These are phyloP conservation scores for Gastrolobium bilobum DNA, from an alignment of 306 rosid species.

Conservation along the genomic window DNA sequence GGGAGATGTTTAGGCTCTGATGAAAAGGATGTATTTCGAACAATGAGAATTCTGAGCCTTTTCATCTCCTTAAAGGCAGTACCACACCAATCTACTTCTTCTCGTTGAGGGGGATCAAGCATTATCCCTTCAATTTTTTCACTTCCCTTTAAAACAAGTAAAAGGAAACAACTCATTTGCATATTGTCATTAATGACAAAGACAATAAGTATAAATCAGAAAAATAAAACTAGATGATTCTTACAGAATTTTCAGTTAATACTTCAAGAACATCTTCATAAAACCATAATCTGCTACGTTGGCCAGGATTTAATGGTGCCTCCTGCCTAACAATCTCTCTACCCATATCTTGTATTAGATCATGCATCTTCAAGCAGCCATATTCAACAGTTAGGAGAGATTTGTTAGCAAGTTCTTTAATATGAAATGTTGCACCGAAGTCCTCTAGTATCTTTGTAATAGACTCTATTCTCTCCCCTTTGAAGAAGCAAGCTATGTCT, in stretches of 20 bases:
- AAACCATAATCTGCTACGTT: slow-evolving; percentile 42
- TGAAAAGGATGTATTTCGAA: slow-evolving; percentile 5
- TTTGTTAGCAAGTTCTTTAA: neutral
- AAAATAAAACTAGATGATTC: neutral
- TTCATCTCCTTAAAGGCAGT: slow-evolving; percentile 31
- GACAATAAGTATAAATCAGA: neutral
- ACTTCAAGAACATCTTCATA: slow-evolving; percentile 3
- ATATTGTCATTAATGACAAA: neutral
- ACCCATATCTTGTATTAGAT: slow-evolving; percentile 40
- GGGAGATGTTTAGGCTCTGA: slow-evolving; percentile 23
- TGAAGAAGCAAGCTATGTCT: slow-evolving; percentile 44
- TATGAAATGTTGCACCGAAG: neutral
- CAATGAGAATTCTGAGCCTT: slow-evolving; percentile 36
- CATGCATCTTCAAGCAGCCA: slow-evolving; percentile 32
- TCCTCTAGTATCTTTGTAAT: slow-evolving; percentile 7
- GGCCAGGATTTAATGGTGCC: neutral
- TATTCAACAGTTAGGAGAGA: neutral
- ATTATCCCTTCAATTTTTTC: slow-evolving; percentile 24
- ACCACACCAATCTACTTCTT: slow-evolving; percentile 3
- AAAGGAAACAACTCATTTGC: neutral
- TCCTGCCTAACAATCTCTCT: slow-evolving; percentile 33
- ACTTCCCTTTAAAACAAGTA: slow-evolving; percentile 37
- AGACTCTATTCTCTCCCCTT: slow-evolving; percentile 22
- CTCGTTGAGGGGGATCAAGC: slow-evolving; percentile 18
- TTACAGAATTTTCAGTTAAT: slow-evolving; percentile 6